Evolutionary conservation across 139 green algal species (phyloP).

Genomic region (Chlorella vulgaris): DNA sequence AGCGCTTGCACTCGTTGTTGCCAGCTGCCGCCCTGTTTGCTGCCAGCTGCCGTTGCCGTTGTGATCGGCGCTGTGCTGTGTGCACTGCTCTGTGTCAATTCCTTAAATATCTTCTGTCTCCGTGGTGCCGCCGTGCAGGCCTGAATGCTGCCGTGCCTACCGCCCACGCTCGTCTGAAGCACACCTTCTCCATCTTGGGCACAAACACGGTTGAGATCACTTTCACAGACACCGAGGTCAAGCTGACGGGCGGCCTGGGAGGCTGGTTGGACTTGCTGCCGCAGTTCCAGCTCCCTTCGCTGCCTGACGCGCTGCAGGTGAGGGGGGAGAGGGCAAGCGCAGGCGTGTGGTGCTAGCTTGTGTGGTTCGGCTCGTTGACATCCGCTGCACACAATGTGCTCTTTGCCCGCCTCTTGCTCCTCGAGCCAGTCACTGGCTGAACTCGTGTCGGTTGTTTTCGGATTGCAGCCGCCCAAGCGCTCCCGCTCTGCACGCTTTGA

Average conservation of each 20-base stretch:
- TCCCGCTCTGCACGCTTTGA: conserved; percentile 52
- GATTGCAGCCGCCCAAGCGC: background rate
- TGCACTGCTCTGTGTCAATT: too few species aligned
- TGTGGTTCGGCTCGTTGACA: too few species aligned
- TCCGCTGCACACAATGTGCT: too few species aligned
- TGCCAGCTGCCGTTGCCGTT: too few species aligned
- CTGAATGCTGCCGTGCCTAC: conserved; percentile 2
- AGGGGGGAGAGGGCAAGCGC: background rate
- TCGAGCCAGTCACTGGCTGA: background rate
- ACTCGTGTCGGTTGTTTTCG: background rate
- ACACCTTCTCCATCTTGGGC: conserved; percentile 32
- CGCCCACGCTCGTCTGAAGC: conserved; percentile 31
- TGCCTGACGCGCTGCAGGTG: conserved; percentile 46
- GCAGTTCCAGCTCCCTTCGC: conserved; percentile 41
- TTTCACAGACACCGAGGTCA: conserved; percentile 35
- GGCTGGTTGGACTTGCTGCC: conserved; percentile 49
- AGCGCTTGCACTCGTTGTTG: too few species aligned
- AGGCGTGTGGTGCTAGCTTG: too few species aligned
- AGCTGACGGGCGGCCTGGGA: conserved; percentile 39
- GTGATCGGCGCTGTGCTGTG: too few species aligned
- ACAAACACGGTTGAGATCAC: conserved; percentile 35
- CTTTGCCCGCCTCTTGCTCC: too few species aligned
- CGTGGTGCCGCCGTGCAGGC: background rate
- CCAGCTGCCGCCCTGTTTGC: too few species aligned
- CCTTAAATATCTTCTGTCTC: too few species aligned